Evolutionary conservation across 768 basidiomycete genomes (phyloP).

Genomic region (Rhodotorula kratochvilovae): DNA sequence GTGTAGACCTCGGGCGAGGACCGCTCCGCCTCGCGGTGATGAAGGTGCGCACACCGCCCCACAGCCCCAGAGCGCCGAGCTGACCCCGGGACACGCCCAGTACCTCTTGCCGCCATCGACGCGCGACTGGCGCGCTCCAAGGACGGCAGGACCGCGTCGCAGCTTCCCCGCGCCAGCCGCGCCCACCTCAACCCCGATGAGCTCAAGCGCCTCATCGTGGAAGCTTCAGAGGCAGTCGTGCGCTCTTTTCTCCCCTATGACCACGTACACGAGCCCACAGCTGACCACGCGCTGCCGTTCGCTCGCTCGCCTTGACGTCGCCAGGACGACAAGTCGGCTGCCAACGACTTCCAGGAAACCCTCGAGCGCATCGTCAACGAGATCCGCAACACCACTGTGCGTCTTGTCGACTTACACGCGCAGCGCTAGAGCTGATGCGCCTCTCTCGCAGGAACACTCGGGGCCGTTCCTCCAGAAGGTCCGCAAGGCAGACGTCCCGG

Average conservation of each 20-base stretch:
- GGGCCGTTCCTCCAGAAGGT: slow-evolving; percentile 93
- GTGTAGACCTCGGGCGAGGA: too few species aligned
- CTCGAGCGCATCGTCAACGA: slow-evolving; percentile 82
- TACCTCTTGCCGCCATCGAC: slow-evolving; percentile 40
- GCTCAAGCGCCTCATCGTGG: slow-evolving; percentile 34
- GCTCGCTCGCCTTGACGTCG: not conserved
- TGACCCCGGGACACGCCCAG: not conserved
- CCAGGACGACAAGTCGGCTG: slow-evolving; percentile 56
- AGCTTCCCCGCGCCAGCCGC: not conserved
- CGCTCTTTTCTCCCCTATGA: not conserved
- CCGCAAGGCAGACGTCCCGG: slow-evolving; percentile 78
- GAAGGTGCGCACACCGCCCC: slow-evolving; percentile 17
- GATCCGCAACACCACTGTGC: slow-evolving; percentile 60
- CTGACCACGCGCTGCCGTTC: not conserved
- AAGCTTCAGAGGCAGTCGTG: slow-evolving; percentile 35
- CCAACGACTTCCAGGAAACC: slow-evolving; percentile 88
- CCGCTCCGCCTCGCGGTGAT: not conserved
- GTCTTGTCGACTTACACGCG: slow-evolving; percentile 52
- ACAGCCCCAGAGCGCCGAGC: not conserved
- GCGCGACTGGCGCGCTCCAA: slow-evolving; percentile 16
- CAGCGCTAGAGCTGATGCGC: slow-evolving; percentile 44
- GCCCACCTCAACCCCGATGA: slow-evolving; percentile 17
- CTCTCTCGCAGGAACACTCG: slow-evolving; percentile 68
- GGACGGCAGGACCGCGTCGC: not conserved
- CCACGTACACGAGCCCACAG: too few species aligned